phyloP scores from a whole-genome alignment of 192 early-diverging fungal species.

The Cladochytrium replicatum region DNA sequence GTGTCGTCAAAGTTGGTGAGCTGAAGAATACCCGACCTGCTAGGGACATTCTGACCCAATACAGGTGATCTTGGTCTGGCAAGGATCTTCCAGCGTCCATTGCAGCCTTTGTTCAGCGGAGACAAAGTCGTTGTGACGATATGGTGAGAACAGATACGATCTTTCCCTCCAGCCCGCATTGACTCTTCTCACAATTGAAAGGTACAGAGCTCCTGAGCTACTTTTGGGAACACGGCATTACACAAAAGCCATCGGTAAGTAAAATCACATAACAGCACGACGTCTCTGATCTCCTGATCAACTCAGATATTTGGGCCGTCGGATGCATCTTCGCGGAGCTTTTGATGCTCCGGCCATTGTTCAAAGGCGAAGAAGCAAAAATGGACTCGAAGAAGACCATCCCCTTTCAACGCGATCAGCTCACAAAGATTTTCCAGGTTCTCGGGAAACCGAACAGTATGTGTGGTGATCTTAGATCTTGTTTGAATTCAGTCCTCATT shows the following conservation, averaged over 20 bases:
- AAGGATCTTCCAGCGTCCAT: constrained; percentile 31
- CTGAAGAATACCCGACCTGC: too few relatives aligned
- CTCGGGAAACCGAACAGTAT: constrained; percentile 78
- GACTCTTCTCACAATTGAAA: too few relatives aligned
- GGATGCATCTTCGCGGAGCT: constrained; percentile 97
- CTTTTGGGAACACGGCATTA: constrained; percentile 36
- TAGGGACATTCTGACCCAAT: neutral
- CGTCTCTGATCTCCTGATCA: neutral
- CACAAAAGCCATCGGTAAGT: constrained; percentile 23
- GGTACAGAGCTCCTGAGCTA: constrained; percentile 37
- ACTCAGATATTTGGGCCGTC: constrained; percentile 93
- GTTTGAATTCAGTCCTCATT: neutral
- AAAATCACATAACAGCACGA: neutral
- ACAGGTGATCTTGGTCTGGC: constrained; percentile 34
- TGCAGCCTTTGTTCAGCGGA: constrained; percentile 35
- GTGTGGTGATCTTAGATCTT: neutral
- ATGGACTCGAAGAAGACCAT: constrained; percentile 42
- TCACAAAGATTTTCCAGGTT: constrained; percentile 84
- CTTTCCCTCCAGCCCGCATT: too few relatives aligned
- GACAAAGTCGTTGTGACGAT: constrained; percentile 49
- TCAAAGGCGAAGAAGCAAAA: constrained; percentile 87
- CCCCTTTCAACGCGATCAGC: constrained; percentile 50
- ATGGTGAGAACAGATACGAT: constrained; percentile 23
- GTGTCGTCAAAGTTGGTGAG: constrained; percentile 40
- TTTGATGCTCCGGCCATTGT: constrained; percentile 81